Conservation (phyloP, 306 rosid species). For the Sophora flavescens region DNA sequence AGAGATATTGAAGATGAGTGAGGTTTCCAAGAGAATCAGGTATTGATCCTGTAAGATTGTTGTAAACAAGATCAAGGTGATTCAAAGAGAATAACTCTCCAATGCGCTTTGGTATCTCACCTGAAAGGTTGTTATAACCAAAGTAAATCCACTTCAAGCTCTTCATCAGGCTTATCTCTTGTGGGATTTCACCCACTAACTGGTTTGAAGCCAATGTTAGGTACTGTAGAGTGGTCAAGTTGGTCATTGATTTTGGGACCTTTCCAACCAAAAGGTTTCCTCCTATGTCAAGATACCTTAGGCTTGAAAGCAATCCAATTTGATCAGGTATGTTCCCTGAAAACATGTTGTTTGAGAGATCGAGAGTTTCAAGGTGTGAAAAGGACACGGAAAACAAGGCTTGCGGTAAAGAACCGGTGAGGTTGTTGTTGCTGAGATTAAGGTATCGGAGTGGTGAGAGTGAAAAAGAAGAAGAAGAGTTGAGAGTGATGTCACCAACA, state of each 20-base stretch:
- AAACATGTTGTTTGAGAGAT: conserved; percentile 92
- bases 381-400: conserved; percentile 53
- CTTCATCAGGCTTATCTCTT: conserved; percentile 59
- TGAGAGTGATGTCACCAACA: conserved; percentile 50
- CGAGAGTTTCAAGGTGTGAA: conserved; percentile 61
- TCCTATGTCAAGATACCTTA: conserved; percentile 81
- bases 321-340: conserved; percentile 69
- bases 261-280: conserved; percentile 75
- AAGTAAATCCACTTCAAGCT: conserved; percentile 79
- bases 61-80: conserved; percentile 92
- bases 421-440: conserved; percentile 86
- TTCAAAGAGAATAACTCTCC: conserved; percentile 61
- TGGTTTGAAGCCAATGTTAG: conserved; percentile 90
- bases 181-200: conserved; percentile 70
- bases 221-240: conserved; percentile 62
- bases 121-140: conserved; percentile 90
- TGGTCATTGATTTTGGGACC: conserved; percentile 72
- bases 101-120: conserved; percentile 72
- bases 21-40: conserved; percentile 80
- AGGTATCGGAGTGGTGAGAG: conserved; percentile 60
- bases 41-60: conserved; percentile 78
- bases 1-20: conserved; percentile 66
- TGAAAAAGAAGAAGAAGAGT: conserved; percentile 37
- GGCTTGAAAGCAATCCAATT: conserved; percentile 60
- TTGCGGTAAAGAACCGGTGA: conserved; percentile 73